Evolutionary conservation across 257 asterid genomes (phyloP).

Genomic region (Dorcoceras hygrometricum): DNA sequence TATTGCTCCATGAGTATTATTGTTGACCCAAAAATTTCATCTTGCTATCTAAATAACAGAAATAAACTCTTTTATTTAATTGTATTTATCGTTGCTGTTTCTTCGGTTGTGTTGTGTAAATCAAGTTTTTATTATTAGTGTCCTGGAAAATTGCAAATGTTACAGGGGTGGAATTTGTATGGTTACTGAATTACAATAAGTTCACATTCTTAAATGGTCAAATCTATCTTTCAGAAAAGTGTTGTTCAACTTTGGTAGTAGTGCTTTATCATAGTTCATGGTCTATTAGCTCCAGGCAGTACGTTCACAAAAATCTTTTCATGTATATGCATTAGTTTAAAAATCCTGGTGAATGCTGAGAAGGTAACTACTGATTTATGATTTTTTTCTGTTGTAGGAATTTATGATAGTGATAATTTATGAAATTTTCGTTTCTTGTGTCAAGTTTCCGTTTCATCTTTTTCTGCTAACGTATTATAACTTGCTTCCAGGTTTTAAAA

Average conservation of each 20-base stretch:
- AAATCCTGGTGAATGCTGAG: background rate
- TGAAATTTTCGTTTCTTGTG: slow-evolving; percentile 1
- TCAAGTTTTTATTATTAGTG: no score
- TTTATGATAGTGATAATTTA: background rate
- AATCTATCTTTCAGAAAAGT: no score
- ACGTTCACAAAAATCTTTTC: background rate
- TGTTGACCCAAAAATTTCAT: background rate
- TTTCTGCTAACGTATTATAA: slow-evolving; percentile 12
- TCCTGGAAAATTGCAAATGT: background rate
- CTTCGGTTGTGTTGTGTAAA: background rate
- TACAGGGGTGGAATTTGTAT: background rate
- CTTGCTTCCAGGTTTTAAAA: slow-evolving; percentile 43
- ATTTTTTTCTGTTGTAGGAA: background rate
- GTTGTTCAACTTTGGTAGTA: slow-evolving; percentile 2
- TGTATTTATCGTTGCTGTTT: background rate
- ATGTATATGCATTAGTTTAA: background rate
- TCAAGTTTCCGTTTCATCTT: background rate
- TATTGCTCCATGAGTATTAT: slow-evolving; percentile 1
- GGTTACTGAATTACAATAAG: background rate
- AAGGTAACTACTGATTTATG: slow-evolving; percentile 10
- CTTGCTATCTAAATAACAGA: background rate
- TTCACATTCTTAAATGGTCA: background rate
- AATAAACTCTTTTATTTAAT: no score
- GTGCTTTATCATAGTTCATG: background rate
- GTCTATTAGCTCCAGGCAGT: slow-evolving; percentile 9